phyloP scores from a whole-genome alignment of 805 yeast species.

The Metschnikowia peoriensis region DNA sequence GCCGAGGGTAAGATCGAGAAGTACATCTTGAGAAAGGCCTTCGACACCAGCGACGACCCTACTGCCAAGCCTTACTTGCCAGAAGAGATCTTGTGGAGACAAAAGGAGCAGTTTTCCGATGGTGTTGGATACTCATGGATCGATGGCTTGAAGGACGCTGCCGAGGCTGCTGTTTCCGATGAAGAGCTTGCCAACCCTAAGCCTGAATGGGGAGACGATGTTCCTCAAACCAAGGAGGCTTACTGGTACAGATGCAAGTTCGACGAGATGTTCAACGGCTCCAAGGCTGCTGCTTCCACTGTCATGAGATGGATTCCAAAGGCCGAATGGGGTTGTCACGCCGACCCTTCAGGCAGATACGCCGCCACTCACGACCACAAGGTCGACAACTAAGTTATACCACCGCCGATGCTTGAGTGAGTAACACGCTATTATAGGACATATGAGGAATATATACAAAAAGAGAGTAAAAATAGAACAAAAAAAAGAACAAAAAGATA shows the following conservation, averaged over 20 bases:
- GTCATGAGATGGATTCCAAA: slow-evolving; percentile 99
- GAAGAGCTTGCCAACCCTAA: slow-evolving; percentile 89
- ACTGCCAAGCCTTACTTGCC: slow-evolving; percentile 83
- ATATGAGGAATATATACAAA: not conserved
- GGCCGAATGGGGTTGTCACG: slow-evolving; percentile 99
- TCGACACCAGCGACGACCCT: slow-evolving; percentile 88
- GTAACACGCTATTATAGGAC: not conserved
- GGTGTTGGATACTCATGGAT: slow-evolving; percentile 99
- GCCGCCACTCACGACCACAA: slow-evolving; percentile 80
- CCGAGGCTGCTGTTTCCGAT: slow-evolving; percentile 81
- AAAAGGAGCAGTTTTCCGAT: slow-evolving; percentile 98
- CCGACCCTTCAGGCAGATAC: slow-evolving; percentile 97
- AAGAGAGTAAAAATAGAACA: not conserved
- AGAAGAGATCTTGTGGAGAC: slow-evolving; percentile 97
- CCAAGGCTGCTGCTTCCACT: slow-evolving; percentile 88
- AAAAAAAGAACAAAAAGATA: not conserved
- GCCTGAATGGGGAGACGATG: slow-evolving; percentile 93
- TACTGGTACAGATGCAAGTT: slow-evolving; percentile 98
- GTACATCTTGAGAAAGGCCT: slow-evolving; percentile 95
- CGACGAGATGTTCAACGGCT: slow-evolving; percentile 82
- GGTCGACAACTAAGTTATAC: slow-evolving; percentile 25
- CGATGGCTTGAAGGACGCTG: slow-evolving; percentile 94
- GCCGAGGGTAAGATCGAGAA: slow-evolving; percentile 84
- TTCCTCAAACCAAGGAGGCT: slow-evolving; percentile 98
- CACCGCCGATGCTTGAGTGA: not conserved